Evolutionary conservation across 1,139 yeast genomes (phyloP), one percentile per base, ranked within the genome.

Genomic region (Pichia inconspicua): DNA sequence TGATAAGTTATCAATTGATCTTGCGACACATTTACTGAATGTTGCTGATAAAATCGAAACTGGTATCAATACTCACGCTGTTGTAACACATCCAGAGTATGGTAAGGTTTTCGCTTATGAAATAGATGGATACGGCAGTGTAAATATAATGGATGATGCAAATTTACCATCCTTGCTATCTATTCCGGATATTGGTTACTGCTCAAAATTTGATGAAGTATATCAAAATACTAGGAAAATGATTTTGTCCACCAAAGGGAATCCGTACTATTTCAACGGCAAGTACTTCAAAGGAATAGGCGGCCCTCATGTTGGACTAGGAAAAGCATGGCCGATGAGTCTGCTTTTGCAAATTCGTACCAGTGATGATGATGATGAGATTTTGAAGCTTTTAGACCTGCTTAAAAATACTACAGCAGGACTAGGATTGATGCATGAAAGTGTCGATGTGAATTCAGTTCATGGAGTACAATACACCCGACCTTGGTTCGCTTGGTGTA

Each of bases 401-500:
- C 63, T 88, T 9, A 74, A 82, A 71, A 67, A 67, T 14, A 76
- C 78, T 8, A 87, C 96, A 0, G 86, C 75, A 2, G 82, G 80
- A 0, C 68, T 87, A 17, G 96, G 96, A 0, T 71, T 88, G 50
- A 82, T 88, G 80, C 96, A 88, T 61, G 96, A 88, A 66, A 77
- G 86, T 53, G 78, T 88, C 4, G 70, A 84, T 54, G 95, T 87
- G 3, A 75, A 82, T 56, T 67, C 75, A 2, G 69, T 70, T 1
- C 41, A 22, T 7, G 53, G 55, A 2, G 60, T 63, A 10, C 82
- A 82, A 1, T 83, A 65, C 59, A 84, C 95, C 0, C 69, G 95
- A 50, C 76, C 90, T 2, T 88, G 96, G 96, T 89, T 89, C 68
- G 85, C 96, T 3, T 89, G 96, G 96, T 87, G 95, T 58, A 89